Evolutionary conservation across 345 rosid species (phyloP).

Genomic region (Raphanus sativus): DNA sequence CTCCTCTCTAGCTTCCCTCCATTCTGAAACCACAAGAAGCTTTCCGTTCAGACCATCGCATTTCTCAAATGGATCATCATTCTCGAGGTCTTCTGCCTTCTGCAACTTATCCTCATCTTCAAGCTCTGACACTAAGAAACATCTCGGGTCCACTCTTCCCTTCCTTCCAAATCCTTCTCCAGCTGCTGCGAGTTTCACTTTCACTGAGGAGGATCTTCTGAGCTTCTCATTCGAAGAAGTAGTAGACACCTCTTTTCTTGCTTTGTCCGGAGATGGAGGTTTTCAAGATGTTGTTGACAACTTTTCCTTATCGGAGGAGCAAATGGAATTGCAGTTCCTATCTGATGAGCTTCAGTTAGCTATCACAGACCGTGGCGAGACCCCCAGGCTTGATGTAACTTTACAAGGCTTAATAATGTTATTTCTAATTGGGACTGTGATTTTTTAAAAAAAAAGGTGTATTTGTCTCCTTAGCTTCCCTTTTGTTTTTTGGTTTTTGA

Average conservation of each 20-base stretch:
- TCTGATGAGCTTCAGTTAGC: slow-evolving; percentile 83
- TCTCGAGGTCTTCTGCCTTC: slow-evolving; percentile 72
- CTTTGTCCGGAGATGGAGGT: slow-evolving; percentile 49
- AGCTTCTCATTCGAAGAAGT: slow-evolving; percentile 49
- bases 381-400: slow-evolving; percentile 77
- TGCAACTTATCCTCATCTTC: slow-evolving; percentile 86
- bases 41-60: slow-evolving; percentile 36
- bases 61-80: slow-evolving; percentile 48
- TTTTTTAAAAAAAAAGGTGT: not conserved
- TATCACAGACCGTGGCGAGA: slow-evolving; percentile 71
- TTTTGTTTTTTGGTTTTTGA: not conserved
- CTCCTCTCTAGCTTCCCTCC: slow-evolving; percentile 36
- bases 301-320: slow-evolving; percentile 49
- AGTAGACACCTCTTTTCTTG: slow-evolving; percentile 29
- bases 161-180: slow-evolving; percentile 74
- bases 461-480: not conserved
- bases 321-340: slow-evolving; percentile 73
- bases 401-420: not conserved
- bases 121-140: slow-evolving; percentile 56
- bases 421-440: not conserved
- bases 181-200: slow-evolving; percentile 43
- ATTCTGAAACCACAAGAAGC: slow-evolving; percentile 20
- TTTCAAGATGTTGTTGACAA: slow-evolving; percentile 48
- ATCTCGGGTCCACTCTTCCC: slow-evolving; percentile 62
- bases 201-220: slow-evolving; percentile 45